These are phyloP conservation scores for Metschnikowia anglica DNA, from an alignment of 805 yeast species.

Conservation along the genomic window DNA sequence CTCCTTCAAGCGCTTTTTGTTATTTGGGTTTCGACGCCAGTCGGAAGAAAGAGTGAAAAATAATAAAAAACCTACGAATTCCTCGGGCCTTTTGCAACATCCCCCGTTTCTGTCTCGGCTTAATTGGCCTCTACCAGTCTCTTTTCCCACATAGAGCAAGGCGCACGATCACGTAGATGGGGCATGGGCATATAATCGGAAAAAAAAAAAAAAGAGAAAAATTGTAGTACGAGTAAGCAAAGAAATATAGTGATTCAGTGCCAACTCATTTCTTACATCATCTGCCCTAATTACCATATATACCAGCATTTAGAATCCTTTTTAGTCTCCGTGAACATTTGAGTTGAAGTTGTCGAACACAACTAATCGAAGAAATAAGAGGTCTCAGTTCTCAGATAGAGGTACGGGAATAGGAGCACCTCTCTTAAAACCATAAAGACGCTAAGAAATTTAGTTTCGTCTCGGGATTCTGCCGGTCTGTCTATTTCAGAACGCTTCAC, in stretches of 20 bases:
- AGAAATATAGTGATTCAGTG: neutral
- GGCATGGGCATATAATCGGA: conserved; percentile 6
- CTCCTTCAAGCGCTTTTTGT: too few relatives aligned
- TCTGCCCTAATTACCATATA: neutral
- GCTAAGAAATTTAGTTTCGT: too few relatives aligned
- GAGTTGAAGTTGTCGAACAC: too few relatives aligned
- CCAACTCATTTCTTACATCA: neutral
- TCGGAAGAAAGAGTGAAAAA: too few relatives aligned
- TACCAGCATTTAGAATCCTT: neutral
- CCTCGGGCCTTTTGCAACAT: neutral
- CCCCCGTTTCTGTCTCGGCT: too few relatives aligned
- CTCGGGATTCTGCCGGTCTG: neutral
- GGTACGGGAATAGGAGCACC: too few relatives aligned
- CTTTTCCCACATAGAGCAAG: conserved; percentile 1
- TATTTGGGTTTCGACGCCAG: too few relatives aligned
- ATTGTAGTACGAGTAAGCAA: neutral
- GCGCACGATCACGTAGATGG: conserved; percentile 8
- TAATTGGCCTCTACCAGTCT: too few relatives aligned
- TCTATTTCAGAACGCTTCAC: too few relatives aligned
- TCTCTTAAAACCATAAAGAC: too few relatives aligned
- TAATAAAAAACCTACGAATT: neutral
- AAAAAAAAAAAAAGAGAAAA: conserved; percentile 3
- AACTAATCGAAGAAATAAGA: too few relatives aligned
- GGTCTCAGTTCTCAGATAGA: too few relatives aligned
- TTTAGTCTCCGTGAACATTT: neutral